Evolutionary conservation across 768 basidiomycete species (phyloP).

Genomic region (Xerocomus potaroensis): DNA sequence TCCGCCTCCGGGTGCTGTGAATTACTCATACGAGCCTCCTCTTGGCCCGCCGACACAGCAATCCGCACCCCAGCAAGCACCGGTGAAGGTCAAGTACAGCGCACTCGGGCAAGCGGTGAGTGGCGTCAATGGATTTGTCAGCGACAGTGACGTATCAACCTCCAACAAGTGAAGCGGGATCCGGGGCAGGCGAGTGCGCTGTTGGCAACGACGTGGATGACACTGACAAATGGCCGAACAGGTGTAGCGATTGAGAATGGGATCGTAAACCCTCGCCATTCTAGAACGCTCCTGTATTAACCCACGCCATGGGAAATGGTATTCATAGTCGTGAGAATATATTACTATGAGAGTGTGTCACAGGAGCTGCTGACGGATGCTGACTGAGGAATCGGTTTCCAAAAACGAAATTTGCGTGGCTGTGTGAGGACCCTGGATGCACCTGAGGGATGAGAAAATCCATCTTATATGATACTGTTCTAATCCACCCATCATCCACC

Average conservation of each 20-base stretch:
- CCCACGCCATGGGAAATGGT: conserved; percentile 19
- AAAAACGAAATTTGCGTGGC: too few species aligned
- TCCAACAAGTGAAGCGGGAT: conserved; percentile 42
- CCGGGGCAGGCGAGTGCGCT: conserved; percentile 38
- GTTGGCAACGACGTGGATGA: neutral
- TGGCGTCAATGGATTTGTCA: neutral
- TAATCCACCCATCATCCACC: too few species aligned
- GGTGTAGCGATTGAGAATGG: conserved; percentile 44
- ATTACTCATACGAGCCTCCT: conserved; percentile 17
- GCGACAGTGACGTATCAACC: conserved; percentile 25
- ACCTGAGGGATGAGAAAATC: too few species aligned
- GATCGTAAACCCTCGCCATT: conserved; percentile 47
- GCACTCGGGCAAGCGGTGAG: conserved; percentile 37
- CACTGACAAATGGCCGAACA: conserved; percentile 14
- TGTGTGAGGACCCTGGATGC: too few species aligned
- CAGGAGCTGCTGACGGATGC: conserved; percentile 32
- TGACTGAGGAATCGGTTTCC: conserved; percentile 24
- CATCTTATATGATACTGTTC: too few species aligned
- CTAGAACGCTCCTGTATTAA: conserved; percentile 22
- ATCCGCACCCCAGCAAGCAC: conserved; percentile 28
- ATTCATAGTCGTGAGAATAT: conserved; percentile 17
- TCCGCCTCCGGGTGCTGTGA: conserved; percentile 10
- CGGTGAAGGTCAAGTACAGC: conserved; percentile 35
- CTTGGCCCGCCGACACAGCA: conserved; percentile 38
- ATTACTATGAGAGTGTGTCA: conserved; percentile 16